Evolutionary conservation across 2,329 filamentous ascomycete genomes (phyloP).

Genomic region (Penicillium nordicum): DNA sequence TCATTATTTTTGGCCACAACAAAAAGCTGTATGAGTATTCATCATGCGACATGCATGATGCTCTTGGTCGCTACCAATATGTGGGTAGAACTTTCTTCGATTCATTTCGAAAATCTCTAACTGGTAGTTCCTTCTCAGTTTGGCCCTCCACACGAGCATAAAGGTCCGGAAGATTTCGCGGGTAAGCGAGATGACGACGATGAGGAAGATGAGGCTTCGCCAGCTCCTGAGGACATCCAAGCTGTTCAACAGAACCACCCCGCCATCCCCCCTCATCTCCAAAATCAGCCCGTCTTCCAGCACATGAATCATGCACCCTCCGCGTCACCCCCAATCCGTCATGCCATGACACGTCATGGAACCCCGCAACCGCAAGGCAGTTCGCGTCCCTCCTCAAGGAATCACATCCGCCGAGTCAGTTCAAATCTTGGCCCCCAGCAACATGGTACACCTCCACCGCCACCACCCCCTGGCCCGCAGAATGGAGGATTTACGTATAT

Average conservation of each 20-base stretch:
- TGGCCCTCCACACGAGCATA: conserved; percentile 90
- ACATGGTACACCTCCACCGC: conserved; percentile 58
- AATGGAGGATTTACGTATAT: conserved; percentile 77
- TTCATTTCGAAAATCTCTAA: not conserved
- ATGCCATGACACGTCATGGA: conserved; percentile 69
- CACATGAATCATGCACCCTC: conserved; percentile 83
- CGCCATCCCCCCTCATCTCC: conserved; percentile 68
- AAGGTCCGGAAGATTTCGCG: conserved; percentile 88
- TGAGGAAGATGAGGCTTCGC: conserved; percentile 73
- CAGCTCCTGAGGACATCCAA: conserved; percentile 63
- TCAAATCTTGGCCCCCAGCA: conserved; percentile 68
- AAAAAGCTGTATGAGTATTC: conserved; percentile 99
- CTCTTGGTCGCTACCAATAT: conserved; percentile 83
- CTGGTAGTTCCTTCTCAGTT: conserved; percentile 56
- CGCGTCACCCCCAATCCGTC: conserved; percentile 81
- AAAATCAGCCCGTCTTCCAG: conserved; percentile 66
- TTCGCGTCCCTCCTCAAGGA: conserved; percentile 76
- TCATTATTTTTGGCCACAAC: conserved; percentile 98
- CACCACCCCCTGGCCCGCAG: conserved; percentile 52
- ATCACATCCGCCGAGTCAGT: conserved; percentile 70
- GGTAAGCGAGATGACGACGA: conserved; percentile 72
- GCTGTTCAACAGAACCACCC: conserved; percentile 49
- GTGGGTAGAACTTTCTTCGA: conserved; percentile 54
- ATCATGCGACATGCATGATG: conserved; percentile 86
- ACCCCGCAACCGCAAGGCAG: conserved; percentile 76